These are phyloP conservation scores for Nicotiana otophora DNA, from an alignment of 257 asterid genomes.

Conservation along the genomic window DNA sequence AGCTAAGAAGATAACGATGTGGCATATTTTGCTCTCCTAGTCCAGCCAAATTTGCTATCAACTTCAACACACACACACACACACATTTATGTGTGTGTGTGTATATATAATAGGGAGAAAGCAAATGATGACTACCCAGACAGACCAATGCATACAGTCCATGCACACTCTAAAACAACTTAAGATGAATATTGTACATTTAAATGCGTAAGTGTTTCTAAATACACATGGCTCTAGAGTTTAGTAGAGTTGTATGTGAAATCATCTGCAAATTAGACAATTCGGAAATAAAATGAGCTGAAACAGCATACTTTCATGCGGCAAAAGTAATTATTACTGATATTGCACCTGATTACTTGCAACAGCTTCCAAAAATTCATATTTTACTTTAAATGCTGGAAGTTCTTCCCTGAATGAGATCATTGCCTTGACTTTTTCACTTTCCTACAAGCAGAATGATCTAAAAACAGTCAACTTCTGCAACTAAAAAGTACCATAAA, in stretches of 20 bases:
- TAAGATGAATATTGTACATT: neutral
- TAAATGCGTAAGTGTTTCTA: neutral
- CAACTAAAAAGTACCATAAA: conserved; percentile 11
- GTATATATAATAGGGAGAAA: too few species aligned
- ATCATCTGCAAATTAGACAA: neutral
- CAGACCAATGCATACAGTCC: too few species aligned
- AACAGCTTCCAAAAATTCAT: conserved; percentile 80
- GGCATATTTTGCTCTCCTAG: too few species aligned
- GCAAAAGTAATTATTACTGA: neutral
- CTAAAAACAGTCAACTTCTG: conserved; percentile 11
- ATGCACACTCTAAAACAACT: too few species aligned
- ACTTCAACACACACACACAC: too few species aligned
- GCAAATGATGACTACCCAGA: too few species aligned
- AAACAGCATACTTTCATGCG: neutral
- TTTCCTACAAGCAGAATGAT: conserved; percentile 43
- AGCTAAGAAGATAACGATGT: too few species aligned
- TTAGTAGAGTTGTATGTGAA: neutral
- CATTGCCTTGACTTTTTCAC: conserved; percentile 61
- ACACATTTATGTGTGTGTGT: too few species aligned
- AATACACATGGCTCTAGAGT: neutral
- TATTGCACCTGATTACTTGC: conserved; percentile 62
- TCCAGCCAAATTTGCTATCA: too few species aligned
- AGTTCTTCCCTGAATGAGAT: conserved; percentile 78
- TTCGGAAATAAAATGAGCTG: neutral
- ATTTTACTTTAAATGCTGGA: conserved; percentile 75